These are phyloP conservation scores for Plasmodium gonderi DNA, from an alignment of 169 alveolate genomes.

Conservation along the genomic window DNA sequence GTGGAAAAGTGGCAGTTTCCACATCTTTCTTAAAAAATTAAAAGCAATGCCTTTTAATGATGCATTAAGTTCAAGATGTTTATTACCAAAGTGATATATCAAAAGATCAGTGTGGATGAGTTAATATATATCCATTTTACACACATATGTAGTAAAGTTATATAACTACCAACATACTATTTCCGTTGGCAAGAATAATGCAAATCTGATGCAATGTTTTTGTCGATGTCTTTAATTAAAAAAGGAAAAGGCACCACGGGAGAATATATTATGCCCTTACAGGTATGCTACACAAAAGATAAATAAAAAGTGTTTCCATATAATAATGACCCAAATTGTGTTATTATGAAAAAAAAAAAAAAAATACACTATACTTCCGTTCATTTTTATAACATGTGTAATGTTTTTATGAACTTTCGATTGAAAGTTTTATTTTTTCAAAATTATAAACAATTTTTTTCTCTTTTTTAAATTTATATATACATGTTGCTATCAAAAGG, in stretches of 20 bases:
- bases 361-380: background rate
- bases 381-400: background rate
- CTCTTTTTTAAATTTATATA: background rate
- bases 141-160: background rate
- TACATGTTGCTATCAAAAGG: background rate
- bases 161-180: background rate
- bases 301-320: no score
- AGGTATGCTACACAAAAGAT: no score
- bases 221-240: background rate
- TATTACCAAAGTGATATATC: background rate
- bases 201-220: background rate
- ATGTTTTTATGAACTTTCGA: background rate
- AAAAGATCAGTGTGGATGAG: background rate
- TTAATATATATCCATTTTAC: background rate
- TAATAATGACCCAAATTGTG: no score
- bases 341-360: background rate
- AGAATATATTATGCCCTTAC: background rate
- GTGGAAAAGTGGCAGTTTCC: background rate
- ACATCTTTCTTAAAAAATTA: background rate
- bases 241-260: background rate
- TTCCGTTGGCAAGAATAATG: background rate
- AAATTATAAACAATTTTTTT: background rate
- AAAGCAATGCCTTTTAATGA: background rate
- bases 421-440: background rate
- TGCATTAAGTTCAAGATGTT: background rate